Percentiles rank a stretch among this genome's conserved stretches.
Conservation (phyloP, 768 basidiomycete genomes). For the Boletus eberwhitei region DNA sequence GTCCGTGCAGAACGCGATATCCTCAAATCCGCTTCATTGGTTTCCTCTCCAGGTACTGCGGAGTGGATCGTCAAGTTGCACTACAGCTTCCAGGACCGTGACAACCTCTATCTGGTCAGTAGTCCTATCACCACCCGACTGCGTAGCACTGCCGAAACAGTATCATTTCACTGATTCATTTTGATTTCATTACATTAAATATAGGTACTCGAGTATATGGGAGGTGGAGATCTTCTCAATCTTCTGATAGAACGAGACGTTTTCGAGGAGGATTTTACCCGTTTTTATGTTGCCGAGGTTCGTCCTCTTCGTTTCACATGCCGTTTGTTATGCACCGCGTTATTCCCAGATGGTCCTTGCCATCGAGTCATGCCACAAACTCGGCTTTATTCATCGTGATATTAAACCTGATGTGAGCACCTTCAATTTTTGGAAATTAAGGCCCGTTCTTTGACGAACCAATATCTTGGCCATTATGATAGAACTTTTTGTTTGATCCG, state of each 20-base stretch:
- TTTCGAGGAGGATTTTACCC: constrained; percentile 86
- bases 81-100: constrained; percentile 94
- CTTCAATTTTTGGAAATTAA: constrained; percentile 27
- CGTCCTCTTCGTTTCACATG: constrained; percentile 19
- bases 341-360: constrained; percentile 83
- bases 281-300: constrained; percentile 95
- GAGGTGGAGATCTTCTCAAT: constrained; percentile 94
- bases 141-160: constrained; percentile 21
- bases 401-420: constrained; percentile 86
- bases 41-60: constrained; percentile 67
- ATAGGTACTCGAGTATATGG: constrained; percentile 92
- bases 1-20: constrained; percentile 94
- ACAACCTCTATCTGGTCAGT: constrained; percentile 90
- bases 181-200: constrained; percentile 49
- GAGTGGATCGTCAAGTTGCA: constrained; percentile 94
- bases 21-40: constrained; percentile 83
- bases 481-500: constrained; percentile 96
- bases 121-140: constrained; percentile 32
- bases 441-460: constrained; percentile 26
- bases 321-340: constrained; percentile 23
- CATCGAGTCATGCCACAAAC: constrained; percentile 88
- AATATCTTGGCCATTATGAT: constrained; percentile 23
- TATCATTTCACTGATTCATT: constrained; percentile 44
- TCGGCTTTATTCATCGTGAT: constrained; percentile 97
- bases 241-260: constrained; percentile 89